phyloP scores from a whole-genome alignment of 75 land plant species.

The Pinus albicaulis region DNA sequence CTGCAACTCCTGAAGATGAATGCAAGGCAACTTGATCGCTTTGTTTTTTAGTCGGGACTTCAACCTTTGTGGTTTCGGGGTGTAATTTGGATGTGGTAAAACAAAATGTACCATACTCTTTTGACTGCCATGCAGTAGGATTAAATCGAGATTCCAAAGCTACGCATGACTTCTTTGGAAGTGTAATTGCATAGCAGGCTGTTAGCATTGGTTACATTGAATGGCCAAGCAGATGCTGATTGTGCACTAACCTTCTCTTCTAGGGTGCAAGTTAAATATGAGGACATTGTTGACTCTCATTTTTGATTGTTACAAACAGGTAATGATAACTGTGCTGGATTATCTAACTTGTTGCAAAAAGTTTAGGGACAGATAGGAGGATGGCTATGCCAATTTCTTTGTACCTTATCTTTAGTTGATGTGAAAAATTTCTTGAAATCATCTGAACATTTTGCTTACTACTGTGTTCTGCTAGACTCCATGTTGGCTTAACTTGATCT shows the following conservation, averaged over 20 bases:
- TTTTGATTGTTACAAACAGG: slow-evolving; percentile 10
- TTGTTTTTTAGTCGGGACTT: background rate
- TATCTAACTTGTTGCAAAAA: background rate
- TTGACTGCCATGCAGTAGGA: slow-evolving; percentile 4
- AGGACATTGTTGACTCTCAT: slow-evolving; percentile 8
- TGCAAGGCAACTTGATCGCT: no score
- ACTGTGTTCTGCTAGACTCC: background rate
- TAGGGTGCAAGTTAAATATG: background rate
- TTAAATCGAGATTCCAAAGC: background rate
- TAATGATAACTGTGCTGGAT: slow-evolving; percentile 6
- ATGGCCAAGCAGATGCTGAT: background rate
- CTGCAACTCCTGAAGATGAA: slow-evolving; percentile 11
- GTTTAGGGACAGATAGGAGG: background rate
- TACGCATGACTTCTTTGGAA: background rate
- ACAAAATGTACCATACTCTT: slow-evolving; percentile 8
- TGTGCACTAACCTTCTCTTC: slow-evolving; percentile 2
- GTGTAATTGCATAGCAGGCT: background rate
- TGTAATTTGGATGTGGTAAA: background rate
- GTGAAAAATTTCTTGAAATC: background rate
- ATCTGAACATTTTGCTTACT: background rate
- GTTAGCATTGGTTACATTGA: background rate
- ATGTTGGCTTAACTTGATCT: no score
- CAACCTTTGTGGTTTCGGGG: background rate
- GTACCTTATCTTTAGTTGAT: background rate
- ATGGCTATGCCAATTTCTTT: background rate